phyloP scores from a whole-genome alignment of 2,329 filamentous ascomycete species.

The Monilinia polystroma region DNA sequence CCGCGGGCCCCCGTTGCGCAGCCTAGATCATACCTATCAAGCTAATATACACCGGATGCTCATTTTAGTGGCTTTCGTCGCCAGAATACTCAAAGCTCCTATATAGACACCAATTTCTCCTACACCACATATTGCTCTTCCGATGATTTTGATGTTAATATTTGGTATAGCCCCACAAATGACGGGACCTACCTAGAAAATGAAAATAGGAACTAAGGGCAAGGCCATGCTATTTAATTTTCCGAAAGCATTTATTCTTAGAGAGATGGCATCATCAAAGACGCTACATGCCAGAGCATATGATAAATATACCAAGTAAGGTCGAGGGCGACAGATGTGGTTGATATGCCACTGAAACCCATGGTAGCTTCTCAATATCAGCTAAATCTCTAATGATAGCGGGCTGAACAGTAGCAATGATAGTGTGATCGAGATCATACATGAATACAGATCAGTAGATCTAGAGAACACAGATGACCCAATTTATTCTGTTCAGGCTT shows the following conservation, averaged over 20 bases:
- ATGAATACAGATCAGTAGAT: constrained; percentile 4
- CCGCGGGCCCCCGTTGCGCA: no score
- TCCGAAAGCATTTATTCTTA: constrained; percentile 25
- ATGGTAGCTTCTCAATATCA: constrained; percentile 42
- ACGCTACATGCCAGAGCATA: neutral
- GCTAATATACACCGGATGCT: constrained; percentile 25
- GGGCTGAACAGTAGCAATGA: constrained; percentile 44
- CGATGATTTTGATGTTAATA: constrained; percentile 46
- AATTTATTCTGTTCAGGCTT: neutral
- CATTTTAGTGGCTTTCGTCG: constrained; percentile 17
- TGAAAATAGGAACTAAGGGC: constrained; percentile 26
- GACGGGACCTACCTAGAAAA: constrained; percentile 34
- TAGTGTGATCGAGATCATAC: constrained; percentile 3
- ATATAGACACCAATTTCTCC: constrained; percentile 46
- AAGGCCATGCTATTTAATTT: constrained; percentile 33
- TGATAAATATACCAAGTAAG: constrained; percentile 40
- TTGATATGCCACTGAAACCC: constrained; percentile 41
- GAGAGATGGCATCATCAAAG: constrained; percentile 11
- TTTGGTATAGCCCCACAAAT: constrained; percentile 37
- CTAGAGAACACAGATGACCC: neutral
- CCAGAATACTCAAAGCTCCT: constrained; percentile 34
- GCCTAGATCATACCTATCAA: no score
- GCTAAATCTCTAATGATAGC: constrained; percentile 43
- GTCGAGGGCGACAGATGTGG: constrained; percentile 2
- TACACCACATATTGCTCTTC: constrained; percentile 44